Base-by-base conservation (phyloP, 2,329 filamentous ascomycete genomes). In the Diaporthe nobilis region DNA sequence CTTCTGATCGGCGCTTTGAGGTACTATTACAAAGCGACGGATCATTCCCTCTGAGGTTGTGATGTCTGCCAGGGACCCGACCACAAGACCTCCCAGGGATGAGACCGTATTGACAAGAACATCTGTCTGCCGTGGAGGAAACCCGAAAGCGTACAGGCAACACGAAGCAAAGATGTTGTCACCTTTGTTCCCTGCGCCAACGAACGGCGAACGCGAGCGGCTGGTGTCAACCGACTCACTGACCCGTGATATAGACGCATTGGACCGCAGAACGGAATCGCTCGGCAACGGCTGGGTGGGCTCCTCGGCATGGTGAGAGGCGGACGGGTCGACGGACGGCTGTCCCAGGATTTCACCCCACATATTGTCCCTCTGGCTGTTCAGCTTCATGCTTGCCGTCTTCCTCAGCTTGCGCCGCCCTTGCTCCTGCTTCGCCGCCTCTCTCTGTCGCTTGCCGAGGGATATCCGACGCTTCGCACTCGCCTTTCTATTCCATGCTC, bases 301-400 rank as follows among this genome's bases (percentile, higher is more conserved):
- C n/a, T 76, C 76, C 42, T 76, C 75, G 22, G 51, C 25, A 10
- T 51, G 71, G 77, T 74, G 37, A 12, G 73, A 71, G 25, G 77
- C 77, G 47, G 80, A 80, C 63, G 82, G 79, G 61, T 85, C 82
- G 28, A 79, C 74, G 0, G 82, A 79, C 7, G 83, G 82, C 74
- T 85, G 82, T 73, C 92, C 92, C 34, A 97, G 90, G 76, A 99
- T 97, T 80, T 97, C 95, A 7, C 93, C 93, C 96, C 96, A 98
- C n/a, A 98, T 89, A 39, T 91, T 92, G 80, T 96, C 92, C 79
- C 92, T 93, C 80, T 98, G 95, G 68, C 89, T 94, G 75, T 90
- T 92, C 44, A 98, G 86, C 82, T 95, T 96, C 81, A 93, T 92
- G 83, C 96, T 98, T 31, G 96, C 94, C 8, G 94, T 95, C 80